Base-by-base conservation (phyloP, 495 filamentous ascomycete species). In the Penicillium samsonianum region DNA sequence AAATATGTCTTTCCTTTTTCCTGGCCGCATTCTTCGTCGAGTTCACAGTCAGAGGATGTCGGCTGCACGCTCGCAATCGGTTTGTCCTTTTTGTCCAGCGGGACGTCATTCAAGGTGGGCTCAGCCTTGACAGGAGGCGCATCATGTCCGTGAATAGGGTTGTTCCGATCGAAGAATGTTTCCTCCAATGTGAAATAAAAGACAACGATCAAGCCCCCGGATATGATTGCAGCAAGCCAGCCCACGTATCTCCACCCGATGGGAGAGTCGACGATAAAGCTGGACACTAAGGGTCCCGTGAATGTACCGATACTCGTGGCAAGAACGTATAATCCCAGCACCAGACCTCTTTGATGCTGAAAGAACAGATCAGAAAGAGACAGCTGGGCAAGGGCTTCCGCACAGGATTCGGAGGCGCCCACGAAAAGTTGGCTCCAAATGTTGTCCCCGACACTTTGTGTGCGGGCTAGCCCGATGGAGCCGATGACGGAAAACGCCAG, bases 261-360 rank as follows among this genome's bases (percentile, higher is more conserved):
- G 4, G 23, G 19, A 31, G 60, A 61, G 51, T 68, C 61, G 14
- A 53, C 55, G 30, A 73, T 67, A 48, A 66, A 71, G 4, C 68
- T 60, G 16, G 70, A 59, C 3, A 73, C 41, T 48, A 73, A 38
- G 0, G 70, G 70, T n/a, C 70, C 70, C 14, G 61, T 52, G 38
- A 69, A 73, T 9, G 70, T 73, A 23, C 70, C 70, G 7, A 69
- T 56, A 63, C 64, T 67, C 11, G 67, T 69, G 5, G 67, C 67
- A 12, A 67, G 56, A n/a, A 69, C 60, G 30, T 69, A 69, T 3
- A 69, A 40, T 48, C 64, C 67, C 4, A 69, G 42, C 4, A 69
- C 59, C 19, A 61, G 45, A 31, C 67, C 67, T 40, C 63, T 65
- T 22, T 55, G 59, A 37, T 69, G 67, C 44, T 69, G 63, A 38